Evolutionary conservation across 305 asterid species (phyloP).

Genomic region (Solanum chacoense): DNA sequence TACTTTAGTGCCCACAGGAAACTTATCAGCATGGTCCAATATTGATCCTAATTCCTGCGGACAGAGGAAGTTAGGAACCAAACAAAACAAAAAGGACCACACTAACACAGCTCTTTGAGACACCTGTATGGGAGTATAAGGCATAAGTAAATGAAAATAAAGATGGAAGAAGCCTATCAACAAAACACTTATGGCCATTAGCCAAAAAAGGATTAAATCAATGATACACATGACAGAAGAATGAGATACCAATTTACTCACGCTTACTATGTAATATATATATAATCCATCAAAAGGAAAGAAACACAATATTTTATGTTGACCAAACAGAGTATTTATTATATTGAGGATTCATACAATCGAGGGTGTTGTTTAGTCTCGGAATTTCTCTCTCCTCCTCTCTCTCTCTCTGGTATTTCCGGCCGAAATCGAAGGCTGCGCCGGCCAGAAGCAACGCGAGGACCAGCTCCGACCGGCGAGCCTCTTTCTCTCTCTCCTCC

Average conservation of each 20-base stretch:
- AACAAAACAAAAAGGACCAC: not conserved
- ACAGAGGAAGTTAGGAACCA: not conserved
- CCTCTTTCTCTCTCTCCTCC: too few species aligned
- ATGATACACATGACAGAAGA: not conserved
- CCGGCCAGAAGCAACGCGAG: too few species aligned
- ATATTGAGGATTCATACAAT: not conserved
- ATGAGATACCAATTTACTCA: not conserved
- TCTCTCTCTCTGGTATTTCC: too few species aligned
- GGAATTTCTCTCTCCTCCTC: too few species aligned
- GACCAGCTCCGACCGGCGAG: too few species aligned
- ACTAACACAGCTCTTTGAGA: not conserved
- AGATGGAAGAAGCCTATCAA: not conserved
- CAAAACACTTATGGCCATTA: not conserved
- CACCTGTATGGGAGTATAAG: not conserved
- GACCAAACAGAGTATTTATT: not conserved
- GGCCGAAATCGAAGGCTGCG: too few species aligned
- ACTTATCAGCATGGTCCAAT: constrained; percentile 31
- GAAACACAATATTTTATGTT: not conserved
- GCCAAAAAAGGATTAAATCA: not conserved
- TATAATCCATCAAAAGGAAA: not conserved
- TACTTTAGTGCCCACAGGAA: constrained; percentile 77
- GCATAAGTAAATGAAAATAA: not conserved
- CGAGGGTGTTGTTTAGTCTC: too few species aligned
- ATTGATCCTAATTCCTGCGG: constrained; percentile 35
- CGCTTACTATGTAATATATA: not conserved